A percentile compares a stretch with the other conserved stretches of the same genome.
phyloP scores from a whole-genome alignment of 1,284 basidiomycete genomes.

The Cryptococcus sp. region DNA sequence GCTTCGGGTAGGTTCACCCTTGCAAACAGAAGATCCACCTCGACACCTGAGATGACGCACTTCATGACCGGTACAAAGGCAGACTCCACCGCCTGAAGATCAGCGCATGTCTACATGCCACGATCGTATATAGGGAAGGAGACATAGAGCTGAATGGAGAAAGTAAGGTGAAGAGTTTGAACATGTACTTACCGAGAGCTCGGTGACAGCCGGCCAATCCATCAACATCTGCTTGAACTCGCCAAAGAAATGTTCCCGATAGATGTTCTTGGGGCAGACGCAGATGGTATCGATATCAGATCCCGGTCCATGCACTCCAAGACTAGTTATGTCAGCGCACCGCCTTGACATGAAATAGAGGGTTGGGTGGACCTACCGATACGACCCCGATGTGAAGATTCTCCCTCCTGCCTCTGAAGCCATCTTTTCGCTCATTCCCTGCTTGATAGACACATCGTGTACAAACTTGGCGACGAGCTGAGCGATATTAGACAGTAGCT shows the following conservation, averaged over 20 bases:
- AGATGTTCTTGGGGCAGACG: constrained; percentile 94
- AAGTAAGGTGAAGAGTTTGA: neutral
- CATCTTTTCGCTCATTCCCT: constrained; percentile 77
- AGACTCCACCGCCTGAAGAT: constrained; percentile 76
- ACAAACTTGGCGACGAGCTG: constrained; percentile 93
- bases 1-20: constrained; percentile 51
- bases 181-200: constrained; percentile 67
- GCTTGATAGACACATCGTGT: constrained; percentile 67
- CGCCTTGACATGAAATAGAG: no score
- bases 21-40: constrained; percentile 92
- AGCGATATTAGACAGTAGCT: constrained; percentile 83
- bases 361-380: constrained; percentile 62
- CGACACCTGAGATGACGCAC: constrained; percentile 83
- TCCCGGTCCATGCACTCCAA: constrained; percentile 94
- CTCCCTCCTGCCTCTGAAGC: constrained; percentile 88
- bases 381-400: constrained; percentile 98
- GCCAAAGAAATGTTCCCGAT: constrained; percentile 91
- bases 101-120: constrained; percentile 4
- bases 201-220: constrained; percentile 76
- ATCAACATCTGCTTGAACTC: constrained; percentile 86
- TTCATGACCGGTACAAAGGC: constrained; percentile 95
- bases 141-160: neutral
- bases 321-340: constrained; percentile 34
- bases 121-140: no score
- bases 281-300: constrained; percentile 98